Conservation (phyloP, 192 early-diverging fungal species). For the Rhizophagus sp. region DNA sequence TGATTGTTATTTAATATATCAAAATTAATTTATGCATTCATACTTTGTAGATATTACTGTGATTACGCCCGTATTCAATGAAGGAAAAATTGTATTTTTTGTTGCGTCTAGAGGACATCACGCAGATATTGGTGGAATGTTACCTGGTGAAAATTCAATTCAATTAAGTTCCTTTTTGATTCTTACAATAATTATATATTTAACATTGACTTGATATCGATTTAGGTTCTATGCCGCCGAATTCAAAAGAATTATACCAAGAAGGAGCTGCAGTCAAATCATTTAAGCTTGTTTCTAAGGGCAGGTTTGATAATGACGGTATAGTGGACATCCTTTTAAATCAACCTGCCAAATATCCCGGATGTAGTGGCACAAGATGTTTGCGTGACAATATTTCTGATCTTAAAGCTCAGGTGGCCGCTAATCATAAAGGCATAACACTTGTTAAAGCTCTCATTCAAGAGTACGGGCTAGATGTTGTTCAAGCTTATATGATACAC, state of each 20-base stretch:
- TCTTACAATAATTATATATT: background rate
- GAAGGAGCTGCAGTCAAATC: conserved; percentile 92
- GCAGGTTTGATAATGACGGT: conserved; percentile 82
- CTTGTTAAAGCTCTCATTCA: conserved; percentile 78
- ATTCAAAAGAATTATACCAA: conserved; percentile 88
- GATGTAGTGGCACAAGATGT: conserved; percentile 87
- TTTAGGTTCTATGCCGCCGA: conserved; percentile 85
- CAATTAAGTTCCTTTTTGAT: background rate
- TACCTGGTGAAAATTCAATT: conserved; percentile 49
- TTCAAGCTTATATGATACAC: conserved; percentile 94
- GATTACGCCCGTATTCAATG: conserved; percentile 91
- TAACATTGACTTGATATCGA: background rate
- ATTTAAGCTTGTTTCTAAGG: conserved; percentile 84
- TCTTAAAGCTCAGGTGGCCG: conserved; percentile 95
- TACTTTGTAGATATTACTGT: conserved; percentile 77
- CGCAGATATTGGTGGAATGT: conserved; percentile 91
- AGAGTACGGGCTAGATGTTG: conserved; percentile 82
- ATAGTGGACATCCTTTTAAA: conserved; percentile 72
- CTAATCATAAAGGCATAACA: conserved; percentile 90
- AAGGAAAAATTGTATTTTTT: conserved; percentile 84
- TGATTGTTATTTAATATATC: background rate
- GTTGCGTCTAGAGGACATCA: conserved; percentile 93
- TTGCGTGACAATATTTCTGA: conserved; percentile 91
- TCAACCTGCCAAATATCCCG: conserved; percentile 80
- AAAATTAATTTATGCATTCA: background rate